Base-by-base conservation (phyloP, 2,329 filamentous ascomycete genomes). In the Aspergillus novoparasiticus region DNA sequence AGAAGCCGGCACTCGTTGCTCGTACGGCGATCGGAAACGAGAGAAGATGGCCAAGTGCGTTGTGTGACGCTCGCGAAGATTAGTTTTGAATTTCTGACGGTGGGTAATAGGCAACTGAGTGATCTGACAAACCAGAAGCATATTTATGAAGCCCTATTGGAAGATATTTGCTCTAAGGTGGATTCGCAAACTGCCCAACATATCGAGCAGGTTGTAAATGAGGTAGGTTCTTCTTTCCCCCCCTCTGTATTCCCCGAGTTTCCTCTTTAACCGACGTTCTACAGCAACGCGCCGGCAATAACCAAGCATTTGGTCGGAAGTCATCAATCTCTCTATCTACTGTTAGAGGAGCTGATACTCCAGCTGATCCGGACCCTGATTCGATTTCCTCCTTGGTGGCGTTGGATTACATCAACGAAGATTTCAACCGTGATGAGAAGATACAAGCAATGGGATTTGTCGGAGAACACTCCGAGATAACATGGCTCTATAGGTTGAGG, bases 391-490 rank as follows among this genome's bases (percentile, higher is more conserved):
- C 77, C 1, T 71, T 76, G 21, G 74, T 75, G 39, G 72, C 73
- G 23, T 69, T 76, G 39, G 80, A 81, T 67, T 75, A 77, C 45
- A 79, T 77, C 23, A 74, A 79, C 56, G 79, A 82, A 65, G 80
- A 82, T 57, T 81, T 80, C 63, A 78, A 79, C 36, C 74, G 77
- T 34, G 75, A 76, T 63, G 76, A 78, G 58, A 74, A 75, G 53
- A 73, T 76, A 14, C 73, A 77, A 57, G 72, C 75, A 1, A 76
- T 76, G 36, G 78, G 80, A 0, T 82, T 80, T 68, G 75, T 81
- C 60, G 80, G 80, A 12, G 81, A 80, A 62, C 78, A 80, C 59
- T 81, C 80, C 6, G 79, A 81, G 58, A 73, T 80, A 46, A 76
- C 75, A 26, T 82, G 80, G 80, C 66, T 82, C 30, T 77, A 81